Percentiles rank a stretch among this genome's conserved stretches.
Evolutionary conservation across 306 rosid species (phyloP).

Genomic region (Hylodesmum podocarpum): DNA sequence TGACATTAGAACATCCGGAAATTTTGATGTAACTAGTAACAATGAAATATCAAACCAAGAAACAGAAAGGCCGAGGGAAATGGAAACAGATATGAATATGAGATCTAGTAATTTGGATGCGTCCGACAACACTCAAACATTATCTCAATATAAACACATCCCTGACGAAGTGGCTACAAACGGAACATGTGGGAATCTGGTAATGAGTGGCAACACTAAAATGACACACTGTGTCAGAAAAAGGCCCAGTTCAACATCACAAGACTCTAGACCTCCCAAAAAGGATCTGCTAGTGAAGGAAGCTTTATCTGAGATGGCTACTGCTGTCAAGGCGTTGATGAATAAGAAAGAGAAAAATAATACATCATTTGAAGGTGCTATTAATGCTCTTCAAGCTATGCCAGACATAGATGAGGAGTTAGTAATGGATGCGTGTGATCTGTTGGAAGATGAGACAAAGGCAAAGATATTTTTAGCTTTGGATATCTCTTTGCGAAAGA

Average conservation of each 20-base stretch:
- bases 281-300: slow-evolving; percentile 42
- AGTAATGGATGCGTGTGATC: slow-evolving; percentile 72
- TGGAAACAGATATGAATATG: slow-evolving; percentile 16
- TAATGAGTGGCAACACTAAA: slow-evolving; percentile 16
- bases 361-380: slow-evolving; percentile 49
- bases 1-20: slow-evolving; percentile 19
- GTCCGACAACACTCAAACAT: slow-evolving; percentile 22
- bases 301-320: slow-evolving; percentile 61
- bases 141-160: slow-evolving; percentile 29
- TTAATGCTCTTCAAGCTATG: slow-evolving; percentile 65
- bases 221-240: slow-evolving; percentile 33
- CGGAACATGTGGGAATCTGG: slow-evolving; percentile 26
- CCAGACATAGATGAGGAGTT: slow-evolving; percentile 71
- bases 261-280: slow-evolving; percentile 15
- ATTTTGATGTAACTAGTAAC: slow-evolving; percentile 30
- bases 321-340: slow-evolving; percentile 52
- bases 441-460: slow-evolving; percentile 69
- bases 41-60: slow-evolving; percentile 36
- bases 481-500: slow-evolving; percentile 55
- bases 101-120: slow-evolving; percentile 19
- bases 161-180: neutral
- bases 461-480: slow-evolving; percentile 68
- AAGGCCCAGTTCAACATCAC: slow-evolving; percentile 24
- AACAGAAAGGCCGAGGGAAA: slow-evolving; percentile 34
- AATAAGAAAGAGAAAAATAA: slow-evolving; percentile 34